Percentiles rank a stretch among this genome's conserved stretches.
These are phyloP conservation scores for Vaucheria bursata DNA, from an alignment of 352 stramenopile genomes.

Conservation along the genomic window DNA sequence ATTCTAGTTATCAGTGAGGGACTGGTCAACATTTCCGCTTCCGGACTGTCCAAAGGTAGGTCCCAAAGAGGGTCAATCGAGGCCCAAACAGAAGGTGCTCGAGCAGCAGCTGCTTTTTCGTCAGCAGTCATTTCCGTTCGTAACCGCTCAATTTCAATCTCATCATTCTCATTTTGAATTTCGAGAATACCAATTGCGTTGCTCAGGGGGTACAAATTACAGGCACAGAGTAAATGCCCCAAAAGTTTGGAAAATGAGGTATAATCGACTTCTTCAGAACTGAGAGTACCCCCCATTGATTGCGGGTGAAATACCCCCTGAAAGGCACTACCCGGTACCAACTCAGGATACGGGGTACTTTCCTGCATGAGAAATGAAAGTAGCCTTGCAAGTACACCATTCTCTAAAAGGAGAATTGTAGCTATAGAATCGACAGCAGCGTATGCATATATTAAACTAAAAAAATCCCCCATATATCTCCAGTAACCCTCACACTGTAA, in stretches of 20 bases:
- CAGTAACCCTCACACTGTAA: conserved; percentile 12
- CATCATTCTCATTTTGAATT: not conserved
- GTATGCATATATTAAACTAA: conserved; percentile 7
- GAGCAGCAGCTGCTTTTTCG: not conserved
- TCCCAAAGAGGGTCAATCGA: not conserved
- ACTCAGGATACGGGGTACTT: conserved; percentile 24
- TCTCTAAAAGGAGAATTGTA: conserved; percentile 17
- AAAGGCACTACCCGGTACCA: conserved; percentile 1
- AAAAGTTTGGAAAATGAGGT: not conserved
- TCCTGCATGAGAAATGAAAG: conserved; percentile 33
- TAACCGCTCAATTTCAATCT: not conserved
- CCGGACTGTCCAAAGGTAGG: not conserved
- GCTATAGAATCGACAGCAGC: conserved; percentile 1
- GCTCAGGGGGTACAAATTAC: not conserved
- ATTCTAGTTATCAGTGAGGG: not conserved
- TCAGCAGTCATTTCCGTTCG: not conserved
- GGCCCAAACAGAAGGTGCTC: not conserved
- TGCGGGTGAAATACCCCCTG: too few species aligned
- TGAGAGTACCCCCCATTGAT: not conserved
- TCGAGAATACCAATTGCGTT: not conserved
- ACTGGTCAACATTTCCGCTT: not conserved
- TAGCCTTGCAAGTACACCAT: conserved; percentile 13
- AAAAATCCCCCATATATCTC: conserved; percentile 14
- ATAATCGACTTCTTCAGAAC: not conserved
- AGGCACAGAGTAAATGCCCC: not conserved